Percentiles rank a stretch among this genome's conserved stretches.
Conservation (phyloP, 257 asterid genomes). For the Osmanthus fragrans region DNA sequence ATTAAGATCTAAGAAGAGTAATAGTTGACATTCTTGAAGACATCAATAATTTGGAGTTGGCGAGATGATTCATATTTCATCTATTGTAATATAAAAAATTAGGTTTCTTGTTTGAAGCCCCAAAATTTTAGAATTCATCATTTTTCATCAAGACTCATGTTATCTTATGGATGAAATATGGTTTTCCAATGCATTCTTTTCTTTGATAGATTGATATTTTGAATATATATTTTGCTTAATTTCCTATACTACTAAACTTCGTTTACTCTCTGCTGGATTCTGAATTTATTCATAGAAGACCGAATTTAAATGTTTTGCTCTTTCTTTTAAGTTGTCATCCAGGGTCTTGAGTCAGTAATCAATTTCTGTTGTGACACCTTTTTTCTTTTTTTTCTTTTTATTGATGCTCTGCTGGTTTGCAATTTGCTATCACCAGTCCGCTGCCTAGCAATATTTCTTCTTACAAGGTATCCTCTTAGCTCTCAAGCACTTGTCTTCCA, state of each 20-base stretch:
- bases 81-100: not conserved
- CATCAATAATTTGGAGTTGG: not conserved
- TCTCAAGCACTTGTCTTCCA: slow-evolving; percentile 3
- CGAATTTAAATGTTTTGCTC: not conserved
- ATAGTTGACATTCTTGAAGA: not conserved
- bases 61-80: not conserved
- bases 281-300: not conserved
- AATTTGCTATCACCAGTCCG: slow-evolving; percentile 51
- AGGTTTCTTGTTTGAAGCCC: not conserved
- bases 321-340: slow-evolving; percentile 8
- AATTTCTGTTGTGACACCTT: slow-evolving; percentile 31
- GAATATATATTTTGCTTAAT: not conserved
- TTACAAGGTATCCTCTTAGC: slow-evolving; percentile 70
- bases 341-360: slow-evolving; percentile 15
- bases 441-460: slow-evolving; percentile 87
- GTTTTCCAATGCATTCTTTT: not conserved
- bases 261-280: not conserved
- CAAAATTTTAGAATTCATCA: not conserved
- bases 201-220: not conserved
- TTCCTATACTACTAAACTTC: not conserved
- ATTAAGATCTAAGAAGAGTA: not conserved
- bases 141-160: not conserved
- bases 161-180: not conserved
- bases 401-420: slow-evolving; percentile 26
- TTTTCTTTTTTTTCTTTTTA: slow-evolving; percentile 7